Percentiles rank a stretch among this genome's conserved stretches.
phyloP scores from a whole-genome alignment of 225 moss, liverwort and hornwort species.

The Polytrichum formosum region DNA sequence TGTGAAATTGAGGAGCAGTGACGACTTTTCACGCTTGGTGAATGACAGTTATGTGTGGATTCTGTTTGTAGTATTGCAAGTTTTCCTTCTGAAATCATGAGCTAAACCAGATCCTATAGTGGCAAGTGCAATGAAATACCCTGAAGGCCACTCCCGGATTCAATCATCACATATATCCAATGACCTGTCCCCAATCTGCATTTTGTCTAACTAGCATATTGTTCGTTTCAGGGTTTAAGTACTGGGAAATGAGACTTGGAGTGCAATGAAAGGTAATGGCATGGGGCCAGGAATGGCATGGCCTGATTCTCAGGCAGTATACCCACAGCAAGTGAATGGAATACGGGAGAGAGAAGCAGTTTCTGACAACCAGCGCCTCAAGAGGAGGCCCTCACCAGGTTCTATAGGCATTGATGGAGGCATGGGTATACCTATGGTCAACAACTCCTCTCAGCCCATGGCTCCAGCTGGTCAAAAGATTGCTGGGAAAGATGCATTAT shows the following conservation, averaged over 20 bases:
- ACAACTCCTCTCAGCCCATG: slow-evolving; percentile 24
- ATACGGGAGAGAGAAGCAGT: slow-evolving; percentile 58
- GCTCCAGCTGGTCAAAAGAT: slow-evolving; percentile 22
- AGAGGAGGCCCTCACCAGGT: slow-evolving; percentile 61
- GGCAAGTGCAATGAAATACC: no score
- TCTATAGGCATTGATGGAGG: slow-evolving; percentile 42
- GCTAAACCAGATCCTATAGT: no score
- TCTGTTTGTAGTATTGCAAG: no score
- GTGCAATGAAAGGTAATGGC: slow-evolving; percentile 53
- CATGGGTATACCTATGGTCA: slow-evolving; percentile 42
- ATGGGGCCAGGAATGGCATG: slow-evolving; percentile 54
- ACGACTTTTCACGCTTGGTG: no score
- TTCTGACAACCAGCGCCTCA: slow-evolving; percentile 51
- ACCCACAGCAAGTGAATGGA: slow-evolving; percentile 46
- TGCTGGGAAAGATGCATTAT: slow-evolving; percentile 57
- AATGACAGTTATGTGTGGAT: no score
- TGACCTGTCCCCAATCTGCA: no score
- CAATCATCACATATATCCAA: no score
- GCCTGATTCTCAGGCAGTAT: slow-evolving; percentile 53
- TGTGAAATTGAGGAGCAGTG: no score
- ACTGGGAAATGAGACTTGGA: slow-evolving; percentile 37
- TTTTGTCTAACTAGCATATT: no score
- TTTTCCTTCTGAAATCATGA: no score
- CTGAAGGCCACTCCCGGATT: no score
- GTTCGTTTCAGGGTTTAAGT: slow-evolving; percentile 22